Percentiles rank a stretch among this genome's conserved stretches.
These are phyloP conservation scores for Cadophora gregata DNA, from an alignment of 2,329 filamentous ascomycete species.

Conservation along the genomic window DNA sequence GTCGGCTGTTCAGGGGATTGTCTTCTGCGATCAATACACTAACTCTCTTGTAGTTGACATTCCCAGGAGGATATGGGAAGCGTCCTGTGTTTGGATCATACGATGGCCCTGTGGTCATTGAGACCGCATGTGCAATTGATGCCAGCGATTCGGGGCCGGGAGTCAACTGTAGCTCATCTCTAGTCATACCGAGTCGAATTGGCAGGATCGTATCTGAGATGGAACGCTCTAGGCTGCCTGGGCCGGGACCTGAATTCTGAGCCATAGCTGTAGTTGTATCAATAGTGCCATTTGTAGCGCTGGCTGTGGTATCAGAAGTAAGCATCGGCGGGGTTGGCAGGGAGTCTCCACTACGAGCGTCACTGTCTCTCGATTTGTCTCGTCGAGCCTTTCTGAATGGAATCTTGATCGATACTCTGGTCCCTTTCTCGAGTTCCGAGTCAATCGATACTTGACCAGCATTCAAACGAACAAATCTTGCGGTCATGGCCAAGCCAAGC, in stretches of 20 bases:
- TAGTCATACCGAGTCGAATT: background rate
- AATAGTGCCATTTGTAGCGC: background rate
- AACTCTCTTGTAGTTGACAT: conserved; percentile 6
- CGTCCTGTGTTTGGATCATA: conserved; percentile 19
- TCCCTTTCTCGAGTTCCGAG: conserved; percentile 30
- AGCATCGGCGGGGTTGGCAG: conserved; percentile 28
- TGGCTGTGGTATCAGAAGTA: conserved; percentile 14
- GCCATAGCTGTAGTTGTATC: too few relatives aligned
- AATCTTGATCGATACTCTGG: conserved; percentile 35
- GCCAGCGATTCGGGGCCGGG: conserved; percentile 18
- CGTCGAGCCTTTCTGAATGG: conserved; percentile 33
- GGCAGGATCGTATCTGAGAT: conserved; percentile 16
- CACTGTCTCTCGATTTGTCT: background rate
- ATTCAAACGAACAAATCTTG: conserved; percentile 36
- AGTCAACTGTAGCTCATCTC: conserved; percentile 12
- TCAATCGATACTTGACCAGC: conserved; percentile 36
- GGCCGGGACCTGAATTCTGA: background rate
- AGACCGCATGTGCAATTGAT: conserved; percentile 18
- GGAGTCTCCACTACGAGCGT: background rate
- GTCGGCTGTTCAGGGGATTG: conserved; percentile 82
- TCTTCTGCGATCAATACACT: conserved; percentile 78
- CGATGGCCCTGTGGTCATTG: conserved; percentile 10
- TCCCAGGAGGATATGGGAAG: conserved; percentile 22
- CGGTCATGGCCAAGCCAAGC: conserved; percentile 35
- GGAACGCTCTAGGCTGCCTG: conserved; percentile 17